Conservation (phyloP, 2,329 filamentous ascomycete species). For the Botrytis deweyae region DNA sequence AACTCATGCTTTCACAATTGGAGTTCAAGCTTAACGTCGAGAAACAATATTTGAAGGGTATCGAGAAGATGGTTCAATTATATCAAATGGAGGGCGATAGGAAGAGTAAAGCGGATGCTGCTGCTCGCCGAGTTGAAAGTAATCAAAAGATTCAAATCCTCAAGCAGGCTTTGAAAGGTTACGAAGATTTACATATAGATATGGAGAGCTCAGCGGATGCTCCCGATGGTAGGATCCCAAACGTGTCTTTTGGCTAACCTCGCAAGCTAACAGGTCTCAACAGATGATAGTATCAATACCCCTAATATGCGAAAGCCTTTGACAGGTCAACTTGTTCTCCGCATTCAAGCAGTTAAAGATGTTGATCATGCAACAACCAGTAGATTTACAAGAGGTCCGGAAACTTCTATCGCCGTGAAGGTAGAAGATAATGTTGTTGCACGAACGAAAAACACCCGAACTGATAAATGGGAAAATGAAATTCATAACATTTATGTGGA, state of each 20-base stretch:
- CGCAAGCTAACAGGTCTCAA: conserved; percentile 7
- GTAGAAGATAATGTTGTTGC: conserved; percentile 93
- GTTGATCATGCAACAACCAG: conserved; percentile 87
- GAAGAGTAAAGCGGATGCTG: conserved; percentile 91
- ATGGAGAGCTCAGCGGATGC: conserved; percentile 73
- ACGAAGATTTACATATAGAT: conserved; percentile 95
- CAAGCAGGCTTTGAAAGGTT: conserved; percentile 93
- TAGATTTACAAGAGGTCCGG: conserved; percentile 83
- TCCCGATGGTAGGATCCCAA: conserved; percentile 66
- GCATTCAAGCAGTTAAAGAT: conserved; percentile 85
- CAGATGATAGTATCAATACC: conserved; percentile 94
- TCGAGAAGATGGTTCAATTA: conserved; percentile 98
- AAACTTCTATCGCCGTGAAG: conserved; percentile 95
- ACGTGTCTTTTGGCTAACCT: not conserved
- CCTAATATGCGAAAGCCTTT: conserved; percentile 96
- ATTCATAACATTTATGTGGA: conserved; percentile 90
- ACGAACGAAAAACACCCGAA: conserved; percentile 79
- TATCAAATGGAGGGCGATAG: conserved; percentile 97
- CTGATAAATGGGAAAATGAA: conserved; percentile 89
- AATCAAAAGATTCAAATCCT: conserved; percentile 96
- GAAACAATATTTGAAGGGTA: conserved; percentile 97
- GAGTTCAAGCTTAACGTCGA: conserved; percentile 99
- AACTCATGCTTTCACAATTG: conserved; percentile 97
- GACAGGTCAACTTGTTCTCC: conserved; percentile 83
- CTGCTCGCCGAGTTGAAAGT: conserved; percentile 85